Evolutionary conservation across 805 yeast species (phyloP).

Genomic region (Wickerhamiella nectarea): DNA sequence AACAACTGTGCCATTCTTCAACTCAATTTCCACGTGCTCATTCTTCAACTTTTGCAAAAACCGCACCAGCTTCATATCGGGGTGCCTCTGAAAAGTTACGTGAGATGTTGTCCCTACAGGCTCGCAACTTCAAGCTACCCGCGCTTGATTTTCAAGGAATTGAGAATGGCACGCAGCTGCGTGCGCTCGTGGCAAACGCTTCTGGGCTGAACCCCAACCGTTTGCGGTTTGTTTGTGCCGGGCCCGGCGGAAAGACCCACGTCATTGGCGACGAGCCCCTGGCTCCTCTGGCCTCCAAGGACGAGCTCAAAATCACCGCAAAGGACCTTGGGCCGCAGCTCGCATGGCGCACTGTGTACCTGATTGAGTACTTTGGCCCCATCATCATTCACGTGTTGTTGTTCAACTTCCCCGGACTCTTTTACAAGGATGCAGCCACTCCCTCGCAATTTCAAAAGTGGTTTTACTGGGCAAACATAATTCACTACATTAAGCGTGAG

Average conservation of each 20-base stretch:
- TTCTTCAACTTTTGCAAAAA: conserved; percentile 74
- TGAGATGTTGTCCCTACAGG: conserved; percentile 3
- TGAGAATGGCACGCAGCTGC: not conserved
- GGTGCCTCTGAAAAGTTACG: no score
- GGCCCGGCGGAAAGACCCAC: conserved; percentile 26
- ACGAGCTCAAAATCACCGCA: conserved; percentile 36
- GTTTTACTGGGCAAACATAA: conserved; percentile 42
- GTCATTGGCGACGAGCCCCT: conserved; percentile 36
- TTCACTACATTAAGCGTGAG: conserved; percentile 82
- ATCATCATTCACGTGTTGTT: conserved; percentile 61
- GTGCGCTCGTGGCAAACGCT: conserved; percentile 27
- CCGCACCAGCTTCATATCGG: conserved; percentile 25
- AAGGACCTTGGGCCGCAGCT: conserved; percentile 92
- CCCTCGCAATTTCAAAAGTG: conserved; percentile 41
- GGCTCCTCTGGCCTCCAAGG: conserved; percentile 33
- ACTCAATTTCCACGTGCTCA: conserved; percentile 80
- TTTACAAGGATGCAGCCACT: conserved; percentile 26
- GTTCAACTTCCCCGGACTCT: conserved; percentile 32
- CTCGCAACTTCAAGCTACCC: conserved; percentile 2
- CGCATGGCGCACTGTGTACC: conserved; percentile 80
- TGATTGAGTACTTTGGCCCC: conserved; percentile 85
- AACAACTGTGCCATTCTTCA: conserved; percentile 79
- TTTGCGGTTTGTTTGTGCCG: conserved; percentile 38
- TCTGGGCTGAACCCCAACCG: conserved; percentile 38
- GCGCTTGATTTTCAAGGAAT: not conserved